Evolutionary conservation across 2,329 filamentous ascomycete genomes (phyloP), one percentile per base, ranked within the genome.

Genomic region (Plenodomus lindquistii): DNA sequence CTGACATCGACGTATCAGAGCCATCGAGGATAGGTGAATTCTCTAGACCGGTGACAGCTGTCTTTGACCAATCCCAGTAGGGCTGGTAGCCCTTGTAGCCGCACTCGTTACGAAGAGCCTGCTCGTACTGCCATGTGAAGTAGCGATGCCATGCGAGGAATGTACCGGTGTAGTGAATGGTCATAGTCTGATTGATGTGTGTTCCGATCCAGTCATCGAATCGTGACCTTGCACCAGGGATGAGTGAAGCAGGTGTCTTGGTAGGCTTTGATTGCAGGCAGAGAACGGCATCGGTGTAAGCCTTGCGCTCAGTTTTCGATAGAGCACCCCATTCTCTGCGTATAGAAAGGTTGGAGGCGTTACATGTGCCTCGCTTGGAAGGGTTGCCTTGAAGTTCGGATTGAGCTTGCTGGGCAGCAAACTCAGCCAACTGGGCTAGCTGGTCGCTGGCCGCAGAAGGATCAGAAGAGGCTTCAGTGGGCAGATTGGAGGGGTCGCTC

Each of bases 1-100:
- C 77, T 24, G 75, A 56, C 57, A 71, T 65, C 15, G 74, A 70
- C 44, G 74, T 78, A 20, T 73, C 75, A 44, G 76, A 78, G 42
- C 82, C 82, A 55, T 82, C 80, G 53, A 85, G 83, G 44, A 85
- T 63, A 13, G 79, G 75, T 1, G 79, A 76, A 18, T 74, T 72
- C 54, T 62, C 51, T 1, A 70, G 66, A 39, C 82, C 76, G 4
- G 70, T 55, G 2, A 73, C 10, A 71, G 75, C 71, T 58, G 76
- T 77, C 43, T 75, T 73, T 2, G 75, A 74, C 78, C 80, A 83
- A 63, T 83, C 77, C 73, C 77, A 79, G 68, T 81, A 82, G 1
- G 74, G 75, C 37, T 72, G 68, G 40, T 67, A 65, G 41, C 71
- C 73, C 3, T 57, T 65, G 56, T 74, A 77, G 37, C 72, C 73